Evolutionary conservation across 2,329 filamentous ascomycete species (phyloP).

Genomic region (Ciborinia camelliae): DNA sequence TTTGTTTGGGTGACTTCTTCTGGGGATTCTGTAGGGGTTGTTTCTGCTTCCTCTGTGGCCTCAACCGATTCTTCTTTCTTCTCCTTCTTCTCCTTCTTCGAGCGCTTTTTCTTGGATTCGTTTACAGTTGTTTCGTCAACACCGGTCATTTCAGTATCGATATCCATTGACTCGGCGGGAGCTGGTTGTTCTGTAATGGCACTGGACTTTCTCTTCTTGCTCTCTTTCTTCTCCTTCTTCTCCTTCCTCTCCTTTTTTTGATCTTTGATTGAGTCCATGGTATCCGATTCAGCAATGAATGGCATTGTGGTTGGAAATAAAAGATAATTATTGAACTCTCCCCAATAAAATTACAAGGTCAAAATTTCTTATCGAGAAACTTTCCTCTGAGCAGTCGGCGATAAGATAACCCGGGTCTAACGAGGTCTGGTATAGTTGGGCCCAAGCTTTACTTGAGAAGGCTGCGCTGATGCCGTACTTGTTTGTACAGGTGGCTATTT

Average conservation of each 20-base stretch:
- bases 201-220: constrained; percentile 28
- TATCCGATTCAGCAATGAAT: constrained; percentile 11
- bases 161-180: background rate
- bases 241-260: constrained; percentile 4
- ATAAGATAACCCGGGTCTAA: constrained; percentile 17
- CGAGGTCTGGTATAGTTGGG: constrained; percentile 4
- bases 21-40: background rate
- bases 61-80: background rate
- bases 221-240: constrained; percentile 13
- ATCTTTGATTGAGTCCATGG: constrained; percentile 2
- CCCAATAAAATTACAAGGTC: constrained; percentile 1
- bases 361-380: constrained; percentile 22
- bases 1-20: constrained; percentile 8
- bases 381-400: constrained; percentile 6
- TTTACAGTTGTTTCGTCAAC: background rate
- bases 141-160: constrained; percentile 11
- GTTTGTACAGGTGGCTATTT: no score
- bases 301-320: constrained; percentile 9
- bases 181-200: constrained; percentile 16
- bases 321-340: background rate
- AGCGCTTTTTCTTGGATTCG: constrained; percentile 24
- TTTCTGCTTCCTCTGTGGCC: background rate
- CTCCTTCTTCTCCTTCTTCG: constrained; percentile 17
- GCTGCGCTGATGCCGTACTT: background rate
- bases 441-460: background rate